A percentile compares a stretch with the other conserved stretches of the same genome.
phyloP scores from a whole-genome alignment of 2,329 filamentous ascomycete genomes.

The Diplocarpon rosae region DNA sequence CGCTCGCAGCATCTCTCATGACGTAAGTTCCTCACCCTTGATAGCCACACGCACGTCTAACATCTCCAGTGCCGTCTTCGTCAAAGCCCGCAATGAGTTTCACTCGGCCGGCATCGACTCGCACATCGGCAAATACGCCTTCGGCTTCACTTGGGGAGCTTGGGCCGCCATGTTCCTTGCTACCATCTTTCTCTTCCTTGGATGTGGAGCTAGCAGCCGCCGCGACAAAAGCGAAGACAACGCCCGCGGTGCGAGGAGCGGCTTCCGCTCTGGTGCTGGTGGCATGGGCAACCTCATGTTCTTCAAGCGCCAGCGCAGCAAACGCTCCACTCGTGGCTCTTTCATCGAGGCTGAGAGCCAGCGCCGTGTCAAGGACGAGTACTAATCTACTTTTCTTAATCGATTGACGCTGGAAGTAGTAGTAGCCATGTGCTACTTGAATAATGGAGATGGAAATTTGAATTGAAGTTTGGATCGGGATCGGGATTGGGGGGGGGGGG shows the following conservation, averaged over 20 bases:
- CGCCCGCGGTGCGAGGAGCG: conserved; percentile 12
- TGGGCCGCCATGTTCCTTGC: conserved; percentile 56
- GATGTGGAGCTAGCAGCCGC: conserved; percentile 36
- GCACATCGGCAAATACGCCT: conserved; percentile 53
- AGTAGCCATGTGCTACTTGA: too few species aligned
- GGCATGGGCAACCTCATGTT: conserved; percentile 30
- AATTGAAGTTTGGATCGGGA: too few species aligned
- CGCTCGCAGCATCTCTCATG: conserved; percentile 59
- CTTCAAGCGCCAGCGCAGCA: conserved; percentile 40
- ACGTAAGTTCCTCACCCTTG: conserved; percentile 44
- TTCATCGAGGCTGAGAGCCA: conserved; percentile 39
- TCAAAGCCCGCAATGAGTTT: conserved; percentile 60
- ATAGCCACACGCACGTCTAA: conserved; percentile 15
- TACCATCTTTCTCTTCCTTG: conserved; percentile 55
- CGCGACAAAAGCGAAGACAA: conserved; percentile 17
- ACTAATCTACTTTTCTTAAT: conserved; percentile 26
- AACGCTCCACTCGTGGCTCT: conserved; percentile 39
- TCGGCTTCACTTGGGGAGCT: conserved; percentile 68
- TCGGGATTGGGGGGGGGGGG: too few species aligned
- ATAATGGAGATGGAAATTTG: too few species aligned
- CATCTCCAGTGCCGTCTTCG: conserved; percentile 43
- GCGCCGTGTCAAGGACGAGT: conserved; percentile 60
- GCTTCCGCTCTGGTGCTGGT: conserved; percentile 3
- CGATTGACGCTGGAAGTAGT: too few species aligned
- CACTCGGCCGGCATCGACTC: conserved; percentile 42